These are phyloP conservation scores for Ogataea paradorogensis DNA, from an alignment of 805 yeast genomes.

Conservation along the genomic window DNA sequence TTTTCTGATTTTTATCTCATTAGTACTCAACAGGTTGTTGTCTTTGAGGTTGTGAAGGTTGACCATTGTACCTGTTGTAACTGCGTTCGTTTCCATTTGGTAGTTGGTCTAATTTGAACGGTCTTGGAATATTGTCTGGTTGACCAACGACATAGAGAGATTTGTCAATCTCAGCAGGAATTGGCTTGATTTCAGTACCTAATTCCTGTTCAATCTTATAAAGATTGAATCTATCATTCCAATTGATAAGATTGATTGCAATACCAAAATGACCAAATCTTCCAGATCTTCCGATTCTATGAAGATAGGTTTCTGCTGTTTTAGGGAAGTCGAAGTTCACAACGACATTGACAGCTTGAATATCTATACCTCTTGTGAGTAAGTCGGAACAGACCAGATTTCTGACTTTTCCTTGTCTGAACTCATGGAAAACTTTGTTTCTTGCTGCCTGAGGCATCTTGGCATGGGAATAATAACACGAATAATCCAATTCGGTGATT, in stretches of 20 bases:
- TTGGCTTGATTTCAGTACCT: conserved; percentile 96
- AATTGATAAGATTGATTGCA: conserved; percentile 93
- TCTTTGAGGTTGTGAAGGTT: conserved; percentile 29
- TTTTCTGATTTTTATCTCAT: conserved; percentile 9
- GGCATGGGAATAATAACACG: conserved; percentile 96
- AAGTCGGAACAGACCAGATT: conserved; percentile 95
- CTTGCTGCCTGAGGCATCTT: conserved; percentile 96
- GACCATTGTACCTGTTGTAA: conserved; percentile 28
- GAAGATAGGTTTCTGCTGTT: conserved; percentile 94
- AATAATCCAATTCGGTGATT: conserved; percentile 93
- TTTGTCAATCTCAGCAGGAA: conserved; percentile 90
- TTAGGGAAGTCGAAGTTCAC: conserved; percentile 98
- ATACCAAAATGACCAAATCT: conserved; percentile 98
- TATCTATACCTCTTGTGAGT: conserved; percentile 97
- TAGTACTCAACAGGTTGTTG: conserved; percentile 16
- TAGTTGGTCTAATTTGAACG: conserved; percentile 69
- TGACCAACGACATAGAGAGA: conserved; percentile 84
- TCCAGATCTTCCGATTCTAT: conserved; percentile 98
- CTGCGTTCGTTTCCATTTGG: conserved; percentile 31
- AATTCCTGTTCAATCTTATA: conserved; percentile 96
- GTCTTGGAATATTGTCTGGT: conserved; percentile 74
- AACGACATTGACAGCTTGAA: conserved; percentile 97
- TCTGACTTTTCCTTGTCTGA: conserved; percentile 96
- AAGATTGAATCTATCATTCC: conserved; percentile 92
- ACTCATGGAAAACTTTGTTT: conserved; percentile 97